These are phyloP conservation scores for Lactarius pseudohatsudake DNA, from an alignment of 768 basidiomycete species.

Conservation along the genomic window DNA sequence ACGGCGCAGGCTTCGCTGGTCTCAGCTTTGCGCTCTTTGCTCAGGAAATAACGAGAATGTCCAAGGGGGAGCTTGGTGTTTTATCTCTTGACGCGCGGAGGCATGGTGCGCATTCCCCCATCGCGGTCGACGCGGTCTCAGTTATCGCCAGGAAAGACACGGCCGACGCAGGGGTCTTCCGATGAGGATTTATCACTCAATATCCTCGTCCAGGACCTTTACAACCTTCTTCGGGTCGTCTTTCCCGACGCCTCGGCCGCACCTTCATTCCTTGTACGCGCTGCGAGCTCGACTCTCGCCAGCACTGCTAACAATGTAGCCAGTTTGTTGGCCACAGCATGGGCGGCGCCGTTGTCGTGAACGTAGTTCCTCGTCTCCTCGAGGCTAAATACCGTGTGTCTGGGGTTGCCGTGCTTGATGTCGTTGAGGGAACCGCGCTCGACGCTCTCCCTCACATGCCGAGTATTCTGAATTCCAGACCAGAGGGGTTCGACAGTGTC, in stretches of 20 bases:
- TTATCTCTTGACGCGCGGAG: constrained; percentile 80
- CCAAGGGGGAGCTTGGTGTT: constrained; percentile 75
- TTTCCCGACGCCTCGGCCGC: constrained; percentile 63
- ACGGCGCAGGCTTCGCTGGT: constrained; percentile 91
- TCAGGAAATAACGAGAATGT: constrained; percentile 63
- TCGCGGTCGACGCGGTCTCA: constrained; percentile 15
- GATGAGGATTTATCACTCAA: constrained; percentile 68
- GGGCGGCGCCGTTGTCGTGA: constrained; percentile 88
- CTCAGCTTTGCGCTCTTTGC: constrained; percentile 90
- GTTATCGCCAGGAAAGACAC: constrained; percentile 62
- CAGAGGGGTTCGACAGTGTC: constrained; percentile 77
- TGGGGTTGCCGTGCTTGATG: constrained; percentile 81
- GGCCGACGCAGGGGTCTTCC: constrained; percentile 39
- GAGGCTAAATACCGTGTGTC: constrained; percentile 66
- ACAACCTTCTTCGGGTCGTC: constrained; percentile 63
- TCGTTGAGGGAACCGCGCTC: constrained; percentile 90
- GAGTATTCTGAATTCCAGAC: constrained; percentile 78
- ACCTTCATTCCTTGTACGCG: constrained; percentile 73
- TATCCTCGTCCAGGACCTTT: constrained; percentile 70
- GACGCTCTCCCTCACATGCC: constrained; percentile 95
- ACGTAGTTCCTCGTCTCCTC: constrained; percentile 65
- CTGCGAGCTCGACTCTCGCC: neutral
- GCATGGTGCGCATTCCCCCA: constrained; percentile 62
- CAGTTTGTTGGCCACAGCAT: constrained; percentile 94
- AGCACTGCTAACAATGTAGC: neutral